Conservation (phyloP, 371 early-diverging fungal genomes). For the Mortierella sp. region DNA sequence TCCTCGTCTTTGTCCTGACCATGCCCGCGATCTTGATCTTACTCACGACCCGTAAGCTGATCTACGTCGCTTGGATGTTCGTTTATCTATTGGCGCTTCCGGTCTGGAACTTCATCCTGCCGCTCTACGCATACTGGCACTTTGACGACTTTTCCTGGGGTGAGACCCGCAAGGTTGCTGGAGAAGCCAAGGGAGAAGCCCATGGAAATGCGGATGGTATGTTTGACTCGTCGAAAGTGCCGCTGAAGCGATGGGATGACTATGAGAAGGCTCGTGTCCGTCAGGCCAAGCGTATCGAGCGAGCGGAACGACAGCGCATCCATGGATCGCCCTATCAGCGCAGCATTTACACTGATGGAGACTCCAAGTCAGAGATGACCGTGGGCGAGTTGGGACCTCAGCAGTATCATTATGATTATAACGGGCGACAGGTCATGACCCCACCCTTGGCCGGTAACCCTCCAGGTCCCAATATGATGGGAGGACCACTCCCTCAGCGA, state of each 20-base stretch:
- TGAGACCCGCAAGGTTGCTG: slow-evolving; percentile 91
- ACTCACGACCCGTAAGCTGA: slow-evolving; percentile 89
- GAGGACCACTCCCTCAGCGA: slow-evolving; percentile 10
- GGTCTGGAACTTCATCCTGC: slow-evolving; percentile 95
- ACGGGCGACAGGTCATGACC: slow-evolving; percentile 48
- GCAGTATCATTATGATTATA: slow-evolving; percentile 54
- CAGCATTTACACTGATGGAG: slow-evolving; percentile 25
- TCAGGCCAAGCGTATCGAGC: slow-evolving; percentile 69
- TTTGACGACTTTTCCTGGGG: slow-evolving; percentile 99
- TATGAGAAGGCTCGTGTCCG: slow-evolving; percentile 82
- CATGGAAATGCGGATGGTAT: slow-evolving; percentile 81
- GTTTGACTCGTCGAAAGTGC: slow-evolving; percentile 80
- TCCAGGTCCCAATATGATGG: slow-evolving; percentile 30
- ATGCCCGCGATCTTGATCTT: slow-evolving; percentile 90
- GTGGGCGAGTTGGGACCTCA: slow-evolving; percentile 44
- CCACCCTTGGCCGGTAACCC: slow-evolving; percentile 48
- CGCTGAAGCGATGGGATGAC: slow-evolving; percentile 88
- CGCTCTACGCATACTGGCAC: slow-evolving; percentile 98
- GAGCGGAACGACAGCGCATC: slow-evolving; percentile 67
- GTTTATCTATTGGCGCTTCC: slow-evolving; percentile 93
- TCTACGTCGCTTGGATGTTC: slow-evolving; percentile 92
- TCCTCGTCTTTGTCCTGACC: slow-evolving; percentile 79
- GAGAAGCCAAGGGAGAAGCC: slow-evolving; percentile 85
- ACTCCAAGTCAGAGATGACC: slow-evolving; percentile 25
- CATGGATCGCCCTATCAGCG: slow-evolving; percentile 44